Evolutionary conservation across 2,329 filamentous ascomycete species (phyloP), one percentile per base, ranked within the genome.

Genomic region (Exophiala mesophila): DNA sequence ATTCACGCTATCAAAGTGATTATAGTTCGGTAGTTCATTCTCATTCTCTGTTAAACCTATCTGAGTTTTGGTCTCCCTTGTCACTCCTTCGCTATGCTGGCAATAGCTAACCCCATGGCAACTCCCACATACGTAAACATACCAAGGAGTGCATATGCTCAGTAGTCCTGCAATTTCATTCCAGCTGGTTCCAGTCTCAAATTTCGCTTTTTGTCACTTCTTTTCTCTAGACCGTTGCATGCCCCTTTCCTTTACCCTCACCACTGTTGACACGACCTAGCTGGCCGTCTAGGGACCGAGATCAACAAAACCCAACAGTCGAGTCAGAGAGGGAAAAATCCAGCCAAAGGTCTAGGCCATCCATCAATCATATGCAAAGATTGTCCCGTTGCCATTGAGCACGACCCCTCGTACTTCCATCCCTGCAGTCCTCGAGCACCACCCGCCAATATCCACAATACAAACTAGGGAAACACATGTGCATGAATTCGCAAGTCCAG

Each of bases 331-430:
- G 35, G 45, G 43, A 43, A 44, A 42, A 45, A 42, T 39, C 45
- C 45, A 41, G 41, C 41, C 45, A 48, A 47, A 40, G 35, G 42
- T 51, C 48, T 51, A 51, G 41, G 45, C 44, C 29, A 6, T 41
- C 31, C 48, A 31, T 51, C 42, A 45, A 30, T 48, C 48, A 44
- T 51, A 51, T 51, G 48, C 48, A 51, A 51, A 51, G 48, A 51
- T 45, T 44, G 48, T 46, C 36, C 45, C 45, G 39, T 41, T 36
- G 42, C 32, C 39, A 24, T 35, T 39, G 42, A 29, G 28, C 45
- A 44, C 19, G 23, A 26, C 23, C 12, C 23, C 23, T 26, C 23
- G 7, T 26, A 26, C 12, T 26, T 26, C 23, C 23, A 26, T 26
- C 33, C 41, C 33, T 38, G 17, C 43, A 39, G 44, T 39, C 48